These are phyloP conservation scores for Phanerodontia chrysosporium DNA, from an alignment of 768 basidiomycete genomes.

Conservation along the genomic window DNA sequence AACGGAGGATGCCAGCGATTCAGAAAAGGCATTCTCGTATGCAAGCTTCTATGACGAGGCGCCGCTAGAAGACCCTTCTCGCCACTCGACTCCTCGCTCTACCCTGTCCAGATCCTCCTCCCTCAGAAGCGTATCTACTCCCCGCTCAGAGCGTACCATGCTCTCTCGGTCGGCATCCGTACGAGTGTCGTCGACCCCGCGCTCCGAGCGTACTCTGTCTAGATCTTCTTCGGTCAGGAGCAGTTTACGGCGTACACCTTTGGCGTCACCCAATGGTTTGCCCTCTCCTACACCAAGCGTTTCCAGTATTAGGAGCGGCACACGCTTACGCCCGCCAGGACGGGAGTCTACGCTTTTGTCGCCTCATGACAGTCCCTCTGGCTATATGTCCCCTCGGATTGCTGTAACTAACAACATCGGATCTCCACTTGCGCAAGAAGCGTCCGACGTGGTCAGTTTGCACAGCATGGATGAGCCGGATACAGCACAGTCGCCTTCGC, in stretches of 20 bases:
- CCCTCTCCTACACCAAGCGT: neutral
- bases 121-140: neutral
- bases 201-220: neutral
- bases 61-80: neutral
- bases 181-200: neutral
- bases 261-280: neutral
- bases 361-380: neutral
- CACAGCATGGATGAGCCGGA: no score
- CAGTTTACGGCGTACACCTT: neutral
- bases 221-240: neutral
- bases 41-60: slow-evolving; percentile 3
- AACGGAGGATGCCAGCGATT: neutral
- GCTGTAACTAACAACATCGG: no score
- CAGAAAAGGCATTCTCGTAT: neutral
- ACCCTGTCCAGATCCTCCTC: neutral
- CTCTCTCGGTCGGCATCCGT: neutral
- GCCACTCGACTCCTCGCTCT: neutral
- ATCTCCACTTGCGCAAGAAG: no score
- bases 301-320: neutral
- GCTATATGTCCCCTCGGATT: neutral
- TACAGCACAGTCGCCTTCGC: neutral
- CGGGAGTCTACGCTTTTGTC: neutral
- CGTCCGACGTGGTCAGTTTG: no score
- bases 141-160: neutral
- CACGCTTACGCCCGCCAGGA: neutral